Evolutionary conservation across 176 grass and related monocot species (phyloP).

Genomic region (Panicum miliaceum): DNA sequence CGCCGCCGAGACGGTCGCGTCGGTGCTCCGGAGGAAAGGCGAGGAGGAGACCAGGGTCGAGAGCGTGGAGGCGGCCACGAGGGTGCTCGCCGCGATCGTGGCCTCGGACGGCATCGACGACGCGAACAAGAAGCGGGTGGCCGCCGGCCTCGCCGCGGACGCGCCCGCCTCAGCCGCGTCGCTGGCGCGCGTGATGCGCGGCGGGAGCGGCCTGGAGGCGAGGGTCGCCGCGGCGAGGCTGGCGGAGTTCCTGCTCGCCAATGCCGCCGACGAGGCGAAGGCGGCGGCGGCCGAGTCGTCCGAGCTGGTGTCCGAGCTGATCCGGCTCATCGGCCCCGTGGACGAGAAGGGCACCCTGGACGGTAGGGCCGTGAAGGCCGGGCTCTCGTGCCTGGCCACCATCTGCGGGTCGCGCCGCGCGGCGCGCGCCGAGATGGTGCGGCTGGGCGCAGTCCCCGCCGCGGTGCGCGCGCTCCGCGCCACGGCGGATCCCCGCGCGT

Average conservation of each 20-base stretch:
- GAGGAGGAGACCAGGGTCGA: conserved; percentile 29
- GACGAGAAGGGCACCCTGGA: conserved; percentile 63
- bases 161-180: conserved; percentile 41
- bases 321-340: conserved; percentile 57
- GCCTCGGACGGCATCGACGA: conserved; percentile 60
- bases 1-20: conserved; percentile 54
- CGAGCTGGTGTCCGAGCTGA: conserved; percentile 62
- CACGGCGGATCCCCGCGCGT: conserved; percentile 16
- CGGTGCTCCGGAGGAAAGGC: conserved; percentile 46
- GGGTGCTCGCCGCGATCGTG: conserved; percentile 59
- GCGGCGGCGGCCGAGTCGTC: conserved; percentile 40
- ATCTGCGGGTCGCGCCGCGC: conserved; percentile 42
- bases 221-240: conserved; percentile 65
- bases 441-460: conserved; percentile 54
- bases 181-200: conserved; percentile 56
- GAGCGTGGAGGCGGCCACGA: conserved; percentile 44
- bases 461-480: conserved; percentile 54
- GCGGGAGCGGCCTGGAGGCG: conserved; percentile 46
- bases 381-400: conserved; percentile 53
- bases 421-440: conserved; percentile 51
- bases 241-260: conserved; percentile 49
- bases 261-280: conserved; percentile 26
- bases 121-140: conserved; percentile 61
- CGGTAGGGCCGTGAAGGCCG: conserved; percentile 47
- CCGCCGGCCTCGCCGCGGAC: conserved; percentile 46